Base-by-base conservation (phyloP, 2,329 filamentous ascomycete species). In the Camillea tinctor region DNA sequence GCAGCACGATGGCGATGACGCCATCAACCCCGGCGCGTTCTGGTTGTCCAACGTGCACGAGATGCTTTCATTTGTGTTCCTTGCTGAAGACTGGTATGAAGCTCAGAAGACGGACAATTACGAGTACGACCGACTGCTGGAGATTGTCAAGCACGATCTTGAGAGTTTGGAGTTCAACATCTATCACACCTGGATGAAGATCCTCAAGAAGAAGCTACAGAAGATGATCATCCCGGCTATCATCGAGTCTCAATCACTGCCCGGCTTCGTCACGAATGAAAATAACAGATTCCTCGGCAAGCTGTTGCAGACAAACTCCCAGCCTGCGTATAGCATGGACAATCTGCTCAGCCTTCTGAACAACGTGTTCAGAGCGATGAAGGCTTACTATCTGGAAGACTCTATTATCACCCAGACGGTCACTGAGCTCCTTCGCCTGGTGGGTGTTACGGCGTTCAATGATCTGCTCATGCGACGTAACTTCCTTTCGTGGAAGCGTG, bases 121-220 rank as follows among this genome's bases (percentile, higher is more conserved):
- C 75, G 95, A 99, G 80, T 99, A 99, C 71, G 95, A 99, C 77
- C 90, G 95, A 65, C 84, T 99, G 56, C 81, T 99, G 71, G 95
- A 99, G 77, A 98, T 99, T 75, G 95, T 99, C 74, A 99, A 99
- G 84, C 95, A 99, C 75, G 95, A 99, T 75, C 82, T 99, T 55
- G 95, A 99, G 80, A 97, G 92, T 77, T 83, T 99, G 65, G 95
- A 99, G 79, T 99, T 99, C 83, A 99, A 99, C 81, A 99, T 99
- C 71, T 99, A 99, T 79, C 95, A 99, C 79, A 99, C 95, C 23
- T 99, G 95, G 95, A 99, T 99, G 95, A 99, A 99, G 84, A 92
- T 97, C 59, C 81, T 99, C 72, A 99, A 99, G 86, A 97, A 97
- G 87, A 97, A 96, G 81, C 84, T 99, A 65, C 92, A 96, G 72